A percentile compares a stretch with the other conserved stretches of the same genome.
phyloP scores from a whole-genome alignment of 441 rosid genomes.

The Bruguiera hainesii region DNA sequence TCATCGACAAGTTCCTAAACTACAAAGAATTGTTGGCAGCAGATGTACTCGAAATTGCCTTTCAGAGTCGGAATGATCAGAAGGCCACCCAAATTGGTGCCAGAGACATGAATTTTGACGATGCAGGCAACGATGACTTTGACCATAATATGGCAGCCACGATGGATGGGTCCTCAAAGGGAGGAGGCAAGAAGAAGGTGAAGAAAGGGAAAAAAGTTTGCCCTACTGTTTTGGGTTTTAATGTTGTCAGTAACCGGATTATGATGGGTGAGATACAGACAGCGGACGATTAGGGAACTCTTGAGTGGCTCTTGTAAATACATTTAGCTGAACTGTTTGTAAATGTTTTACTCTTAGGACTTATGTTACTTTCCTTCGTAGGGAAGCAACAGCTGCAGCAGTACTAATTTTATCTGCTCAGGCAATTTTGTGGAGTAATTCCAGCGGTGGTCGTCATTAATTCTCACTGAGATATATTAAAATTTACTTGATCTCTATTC shows the following conservation, averaged over 20 bases:
- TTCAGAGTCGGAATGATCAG: slow-evolving; percentile 45
- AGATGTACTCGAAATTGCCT: slow-evolving; percentile 66
- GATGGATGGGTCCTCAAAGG: slow-evolving; percentile 53
- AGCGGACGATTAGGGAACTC: slow-evolving; percentile 57
- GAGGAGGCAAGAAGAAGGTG: slow-evolving; percentile 75
- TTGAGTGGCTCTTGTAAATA: slow-evolving; percentile 39
- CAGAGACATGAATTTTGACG: slow-evolving; percentile 42
- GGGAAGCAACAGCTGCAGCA: slow-evolving; percentile 29
- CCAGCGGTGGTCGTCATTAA: slow-evolving; percentile 7
- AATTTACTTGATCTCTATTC: too few relatives aligned
- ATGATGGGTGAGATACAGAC: slow-evolving; percentile 99
- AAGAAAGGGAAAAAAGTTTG: slow-evolving; percentile 95
- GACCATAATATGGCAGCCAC: slow-evolving; percentile 25
- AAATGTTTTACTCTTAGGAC: slow-evolving; percentile 20
- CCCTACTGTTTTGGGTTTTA: slow-evolving; percentile 78
- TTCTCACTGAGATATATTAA: too few relatives aligned
- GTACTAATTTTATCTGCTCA: slow-evolving; percentile 36
- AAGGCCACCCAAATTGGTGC: slow-evolving; percentile 37
- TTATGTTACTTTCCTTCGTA: slow-evolving; percentile 23
- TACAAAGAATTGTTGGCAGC: slow-evolving; percentile 71
- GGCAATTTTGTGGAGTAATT: slow-evolving; percentile 46
- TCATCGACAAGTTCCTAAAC: slow-evolving; percentile 89
- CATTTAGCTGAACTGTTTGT: slow-evolving; percentile 18
- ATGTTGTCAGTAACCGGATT: slow-evolving; percentile 93
- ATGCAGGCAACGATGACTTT: slow-evolving; percentile 24